Evolutionary conservation across 108 stramenopile species (phyloP), one percentile per base, ranked within the genome.

Genomic region (Cyclotella choctawhatcheeana): DNA sequence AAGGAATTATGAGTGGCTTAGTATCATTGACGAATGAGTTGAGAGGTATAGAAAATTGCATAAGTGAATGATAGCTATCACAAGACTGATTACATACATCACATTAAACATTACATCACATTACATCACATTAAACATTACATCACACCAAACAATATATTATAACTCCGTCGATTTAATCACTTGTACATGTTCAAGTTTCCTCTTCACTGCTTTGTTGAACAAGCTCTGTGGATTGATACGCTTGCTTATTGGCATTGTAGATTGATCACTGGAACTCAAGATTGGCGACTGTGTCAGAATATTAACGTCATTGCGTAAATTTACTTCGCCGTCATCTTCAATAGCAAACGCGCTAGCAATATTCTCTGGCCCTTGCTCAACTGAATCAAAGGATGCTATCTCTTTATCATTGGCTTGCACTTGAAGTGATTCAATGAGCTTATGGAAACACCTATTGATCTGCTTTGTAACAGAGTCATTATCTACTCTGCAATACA

Each of bases 401-500:
- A 2, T 31, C 31, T 27, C 30, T n/a, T 30, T 18, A 14, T 31
- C 8, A 14, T 26, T 27, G 22, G 27, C 53, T 54, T 59, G 31
- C 10, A 3, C 2, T 35, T 60, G 14, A 5, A 60, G 35, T 21
- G 35, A 18, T 40, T 40, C 59, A 60, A 60, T 60, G 20, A 60
- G 37, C 35, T 24, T 60, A 12, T 8, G 12, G 40, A 60, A 60
- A 22, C 59, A 60, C 18, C 12, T 40, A 18, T 21, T 20, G 21
- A 60, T 37, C 7, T 60, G 59, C 37, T 22, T 40, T 5, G 8
- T 21, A 22, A 60, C 35, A 37, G 7, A 26, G 2, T 22, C 35
- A 21, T 60, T 12, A 60, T 60, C 59, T 24, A 60, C 13, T 3
- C 88, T 71, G 58, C 83, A 82, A 60, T 69, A 87, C 3, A 87